Conservation (phyloP, 345 rosid genomes). For the Lepidium sativum region DNA sequence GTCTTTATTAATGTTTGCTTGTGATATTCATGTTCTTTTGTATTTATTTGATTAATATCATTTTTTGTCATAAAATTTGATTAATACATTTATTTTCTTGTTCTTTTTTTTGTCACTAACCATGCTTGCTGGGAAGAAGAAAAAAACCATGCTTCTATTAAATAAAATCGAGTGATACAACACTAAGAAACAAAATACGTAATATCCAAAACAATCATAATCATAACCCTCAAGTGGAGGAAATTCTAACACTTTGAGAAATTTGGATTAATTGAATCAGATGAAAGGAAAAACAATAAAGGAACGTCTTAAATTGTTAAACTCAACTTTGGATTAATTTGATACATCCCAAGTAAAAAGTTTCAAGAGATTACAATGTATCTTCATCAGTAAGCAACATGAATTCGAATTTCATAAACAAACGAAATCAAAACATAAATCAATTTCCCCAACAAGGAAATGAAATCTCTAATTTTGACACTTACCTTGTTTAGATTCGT, state of each 20-base stretch:
- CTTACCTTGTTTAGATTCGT: conserved; percentile 22
- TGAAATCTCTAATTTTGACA: not conserved
- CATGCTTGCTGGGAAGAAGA: too few relatives aligned
- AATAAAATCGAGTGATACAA: too few relatives aligned
- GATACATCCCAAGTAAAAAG: not conserved
- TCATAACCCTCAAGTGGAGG: too few relatives aligned
- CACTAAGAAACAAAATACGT: too few relatives aligned
- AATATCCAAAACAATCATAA: too few relatives aligned
- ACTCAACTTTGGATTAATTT: not conserved
- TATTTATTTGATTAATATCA: not conserved
- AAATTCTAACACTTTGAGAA: too few relatives aligned
- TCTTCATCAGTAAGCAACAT: not conserved
- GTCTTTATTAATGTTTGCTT: not conserved
- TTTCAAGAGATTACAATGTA: not conserved
- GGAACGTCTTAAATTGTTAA: too few relatives aligned
- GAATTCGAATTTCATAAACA: not conserved
- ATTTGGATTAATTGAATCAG: too few relatives aligned
- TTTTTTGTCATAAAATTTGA: not conserved
- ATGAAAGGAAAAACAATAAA: too few relatives aligned
- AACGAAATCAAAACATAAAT: not conserved
- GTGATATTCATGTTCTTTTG: not conserved
- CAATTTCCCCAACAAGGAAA: not conserved
- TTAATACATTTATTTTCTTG: too few relatives aligned
- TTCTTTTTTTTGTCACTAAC: too few relatives aligned
- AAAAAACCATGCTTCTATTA: too few relatives aligned